Base-by-base conservation (phyloP, 1,139 yeast species). In the Wickerhamomyces sp. region DNA sequence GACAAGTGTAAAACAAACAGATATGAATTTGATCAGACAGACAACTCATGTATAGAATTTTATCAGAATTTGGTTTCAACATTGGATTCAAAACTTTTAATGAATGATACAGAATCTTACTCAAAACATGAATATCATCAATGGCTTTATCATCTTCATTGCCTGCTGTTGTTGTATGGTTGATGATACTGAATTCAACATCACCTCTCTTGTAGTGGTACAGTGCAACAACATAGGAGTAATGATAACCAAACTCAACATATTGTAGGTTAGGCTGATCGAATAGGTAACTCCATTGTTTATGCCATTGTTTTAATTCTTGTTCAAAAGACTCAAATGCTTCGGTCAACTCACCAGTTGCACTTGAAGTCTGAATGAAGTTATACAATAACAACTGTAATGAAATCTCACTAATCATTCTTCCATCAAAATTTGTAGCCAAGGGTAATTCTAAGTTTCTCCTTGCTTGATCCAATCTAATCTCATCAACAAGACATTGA, bases 381-480 rank as follows among this genome's bases (percentile, higher is more conserved):
- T 76, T 78, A 62, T 85, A 85, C 1, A 86, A 71, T 15, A 83
- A 72, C 34, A 79, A 64, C 46, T 84, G 77, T 10, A 85, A 71
- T 18, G 82, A 78, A 44, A 85, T 81, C 62, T 87, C 95, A 45
- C 91, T 84, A 14, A 86, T 84, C 81, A 87, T 85, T 50, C 95
- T 67, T 13, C 90, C 91, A 60, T 87, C 95, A 59, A 87, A 87
- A 57, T 84, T 84, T 4, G 93, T 84, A 0, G 93, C 81, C 39
- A 78, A 72, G 2, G 82, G 73, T 36, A 84, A 67, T 36, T 82
- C 79, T 40, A 84, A 67, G 1, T 84, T 76, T 9, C 84, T 73
- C 26, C 79, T 73, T 48, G 90, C 81, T 53, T 79, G 76, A 51
- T 78, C 80, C 42, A 85, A 64, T 47, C 91, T 67, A 34, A 76